A percentile compares a stretch with the other conserved stretches of the same genome.
phyloP scores from a whole-genome alignment of 2,329 filamentous ascomycete genomes.

The Colletotrichum shisoi region DNA sequence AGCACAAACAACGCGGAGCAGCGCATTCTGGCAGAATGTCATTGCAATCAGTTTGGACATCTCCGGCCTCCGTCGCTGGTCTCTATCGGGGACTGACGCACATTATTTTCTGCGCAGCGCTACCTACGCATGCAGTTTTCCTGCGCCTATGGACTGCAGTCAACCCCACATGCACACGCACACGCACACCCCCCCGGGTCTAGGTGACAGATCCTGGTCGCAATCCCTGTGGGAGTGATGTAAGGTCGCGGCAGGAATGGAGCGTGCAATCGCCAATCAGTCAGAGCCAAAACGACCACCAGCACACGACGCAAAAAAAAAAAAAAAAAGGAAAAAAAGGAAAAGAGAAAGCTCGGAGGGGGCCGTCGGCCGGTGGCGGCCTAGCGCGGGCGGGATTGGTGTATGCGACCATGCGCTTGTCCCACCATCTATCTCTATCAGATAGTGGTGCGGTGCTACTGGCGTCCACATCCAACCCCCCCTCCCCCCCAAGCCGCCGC shows the following conservation, averaged over 20 bases:
- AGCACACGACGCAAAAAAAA: slow-evolving; percentile 10
- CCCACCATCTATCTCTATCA: slow-evolving; percentile 31
- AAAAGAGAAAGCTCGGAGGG: slow-evolving; percentile 30
- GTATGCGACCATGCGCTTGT: slow-evolving; percentile 32
- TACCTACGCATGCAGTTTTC: slow-evolving; percentile 29
- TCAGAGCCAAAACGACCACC: slow-evolving; percentile 32
- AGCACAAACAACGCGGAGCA: background rate
- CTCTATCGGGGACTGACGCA: background rate
- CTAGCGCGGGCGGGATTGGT: slow-evolving; percentile 21
- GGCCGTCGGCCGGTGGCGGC: slow-evolving; percentile 37
- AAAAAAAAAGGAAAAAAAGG: slow-evolving; percentile 20
- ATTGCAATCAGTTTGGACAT: slow-evolving; percentile 20
- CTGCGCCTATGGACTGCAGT: slow-evolving; percentile 29
- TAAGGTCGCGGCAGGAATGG: slow-evolving; percentile 39
- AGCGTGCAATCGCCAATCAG: slow-evolving; percentile 38
- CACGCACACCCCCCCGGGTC: slow-evolving; percentile 23
- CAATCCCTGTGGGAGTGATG: slow-evolving; percentile 39
- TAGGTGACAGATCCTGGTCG: slow-evolving; percentile 25
- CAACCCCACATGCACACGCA: slow-evolving; percentile 31
- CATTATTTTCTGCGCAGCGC: slow-evolving; percentile 18
- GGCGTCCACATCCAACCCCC: slow-evolving; percentile 18
- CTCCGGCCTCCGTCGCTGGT: slow-evolving; percentile 8
- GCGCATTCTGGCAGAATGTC: background rate
- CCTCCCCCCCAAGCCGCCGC: slow-evolving; percentile 10
- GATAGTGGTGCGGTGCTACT: slow-evolving; percentile 11